phyloP scores from a whole-genome alignment of 768 basidiomycete genomes.

The Termitomyces sp. region DNA sequence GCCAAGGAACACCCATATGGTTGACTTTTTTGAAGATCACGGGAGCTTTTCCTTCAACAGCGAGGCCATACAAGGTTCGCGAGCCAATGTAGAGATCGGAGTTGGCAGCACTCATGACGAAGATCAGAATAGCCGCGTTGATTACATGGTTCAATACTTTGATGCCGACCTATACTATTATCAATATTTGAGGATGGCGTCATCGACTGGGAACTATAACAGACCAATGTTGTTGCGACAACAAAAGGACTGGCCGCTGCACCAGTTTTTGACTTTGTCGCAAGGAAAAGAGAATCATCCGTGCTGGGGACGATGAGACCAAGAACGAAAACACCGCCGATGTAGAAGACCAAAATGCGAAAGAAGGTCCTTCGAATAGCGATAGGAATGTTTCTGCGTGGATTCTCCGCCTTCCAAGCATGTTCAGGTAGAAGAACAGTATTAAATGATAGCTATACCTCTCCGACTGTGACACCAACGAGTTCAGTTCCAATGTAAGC shows the following conservation, averaged over 20 bases:
- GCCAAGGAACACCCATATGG: conserved; percentile 47
- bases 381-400: conserved; percentile 68
- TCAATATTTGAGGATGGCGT: neutral
- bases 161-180: conserved; percentile 45
- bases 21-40: conserved; percentile 43
- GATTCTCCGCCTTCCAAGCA: conserved; percentile 56
- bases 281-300: conserved; percentile 44
- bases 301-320: conserved; percentile 68
- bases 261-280: conserved; percentile 44
- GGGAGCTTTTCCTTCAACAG: conserved; percentile 50
- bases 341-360: conserved; percentile 59
- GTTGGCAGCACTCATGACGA: conserved; percentile 64
- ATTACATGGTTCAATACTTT: conserved; percentile 61
- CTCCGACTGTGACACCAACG: conserved; percentile 65
- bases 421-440: conserved; percentile 1
- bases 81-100: conserved; percentile 60
- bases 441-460: conserved; percentile 24
- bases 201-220: neutral
- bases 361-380: conserved; percentile 68
- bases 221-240: conserved; percentile 43
- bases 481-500: conserved; percentile 77
- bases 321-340: conserved; percentile 71
- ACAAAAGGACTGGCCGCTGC: conserved; percentile 69
- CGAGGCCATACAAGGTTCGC: conserved; percentile 47
- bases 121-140: conserved; percentile 61